A percentile compares a stretch with the other conserved stretches of the same genome.
Evolutionary conservation across 306 rosid genomes (phyloP).

Genomic region (Fagus sylvatica): DNA sequence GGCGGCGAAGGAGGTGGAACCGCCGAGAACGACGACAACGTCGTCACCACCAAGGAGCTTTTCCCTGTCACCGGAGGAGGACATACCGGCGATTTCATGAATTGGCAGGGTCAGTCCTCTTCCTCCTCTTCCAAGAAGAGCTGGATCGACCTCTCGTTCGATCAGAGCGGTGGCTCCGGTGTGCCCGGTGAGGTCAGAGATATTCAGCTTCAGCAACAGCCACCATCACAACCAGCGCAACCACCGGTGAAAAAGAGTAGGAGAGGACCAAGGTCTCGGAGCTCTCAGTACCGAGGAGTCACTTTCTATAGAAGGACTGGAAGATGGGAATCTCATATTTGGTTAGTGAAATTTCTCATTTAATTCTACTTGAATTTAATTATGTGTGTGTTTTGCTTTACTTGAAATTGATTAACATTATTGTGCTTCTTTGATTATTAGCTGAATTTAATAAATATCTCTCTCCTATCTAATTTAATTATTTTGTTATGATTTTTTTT

Average conservation of each 20-base stretch:
- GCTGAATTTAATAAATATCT: slow-evolving; percentile 9
- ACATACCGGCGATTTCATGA: slow-evolving; percentile 35
- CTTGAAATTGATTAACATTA: neutral
- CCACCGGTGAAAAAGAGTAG: slow-evolving; percentile 85
- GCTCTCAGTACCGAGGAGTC: slow-evolving; percentile 98
- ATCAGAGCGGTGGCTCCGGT: slow-evolving; percentile 39
- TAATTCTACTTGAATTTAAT: slow-evolving; percentile 7
- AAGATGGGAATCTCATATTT: slow-evolving; percentile 99
- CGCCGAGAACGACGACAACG: slow-evolving; percentile 31
- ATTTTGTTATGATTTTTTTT: slow-evolving; percentile 4
- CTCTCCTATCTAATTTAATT: slow-evolving; percentile 17
- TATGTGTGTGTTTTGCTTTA: neutral
- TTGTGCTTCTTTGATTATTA: neutral
- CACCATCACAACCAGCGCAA: slow-evolving; percentile 46
- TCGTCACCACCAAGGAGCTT: slow-evolving; percentile 66
- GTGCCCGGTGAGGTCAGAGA: slow-evolving; percentile 36
- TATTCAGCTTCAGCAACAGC: slow-evolving; percentile 48
- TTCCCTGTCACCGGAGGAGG: slow-evolving; percentile 52
- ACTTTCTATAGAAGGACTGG: slow-evolving; percentile 99
- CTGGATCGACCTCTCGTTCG: slow-evolving; percentile 67
- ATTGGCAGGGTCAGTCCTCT: slow-evolving; percentile 52
- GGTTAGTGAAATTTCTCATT: slow-evolving; percentile 55
- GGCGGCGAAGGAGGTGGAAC: neutral
- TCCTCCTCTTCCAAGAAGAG: slow-evolving; percentile 54
- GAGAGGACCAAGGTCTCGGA: slow-evolving; percentile 97